Evolutionary conservation across 495 filamentous ascomycete species (phyloP).

Genomic region (Achaetomiella virescens): DNA sequence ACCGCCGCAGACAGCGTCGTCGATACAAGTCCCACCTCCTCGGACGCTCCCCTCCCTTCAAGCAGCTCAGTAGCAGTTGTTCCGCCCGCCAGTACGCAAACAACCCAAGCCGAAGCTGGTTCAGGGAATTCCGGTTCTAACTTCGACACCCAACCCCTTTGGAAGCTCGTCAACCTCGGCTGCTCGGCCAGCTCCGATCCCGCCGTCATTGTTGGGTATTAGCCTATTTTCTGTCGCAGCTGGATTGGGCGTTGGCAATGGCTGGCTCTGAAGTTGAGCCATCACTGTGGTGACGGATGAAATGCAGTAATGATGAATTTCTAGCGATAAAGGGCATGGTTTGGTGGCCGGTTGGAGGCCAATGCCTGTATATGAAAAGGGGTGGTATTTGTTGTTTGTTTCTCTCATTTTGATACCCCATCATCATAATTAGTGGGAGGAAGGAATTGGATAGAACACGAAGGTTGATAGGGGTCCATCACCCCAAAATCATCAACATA

Average conservation of each 20-base stretch:
- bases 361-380: not conserved
- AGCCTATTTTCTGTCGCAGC: not conserved
- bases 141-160: constrained; percentile 1
- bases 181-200: not conserved
- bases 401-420: constrained; percentile 5
- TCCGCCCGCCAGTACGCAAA: too few relatives aligned
- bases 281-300: not conserved
- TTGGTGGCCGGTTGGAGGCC: not conserved
- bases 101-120: not conserved
- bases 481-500: too few relatives aligned
- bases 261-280: not conserved
- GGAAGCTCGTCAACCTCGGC: not conserved
- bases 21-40: too few relatives aligned
- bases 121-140: not conserved
- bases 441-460: not conserved
- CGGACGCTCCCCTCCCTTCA: not conserved
- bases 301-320: not conserved
- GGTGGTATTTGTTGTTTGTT: not conserved
- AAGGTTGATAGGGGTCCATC: too few relatives aligned
- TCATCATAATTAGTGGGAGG: not conserved
- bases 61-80: not conserved
- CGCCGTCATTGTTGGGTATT: not conserved
- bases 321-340: not conserved
- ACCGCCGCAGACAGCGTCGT: not conserved
- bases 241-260: not conserved